Evolutionary conservation across 495 filamentous ascomycete genomes (phyloP), one percentile per base, ranked within the genome.

Genomic region (Aspergillus asperescens): DNA sequence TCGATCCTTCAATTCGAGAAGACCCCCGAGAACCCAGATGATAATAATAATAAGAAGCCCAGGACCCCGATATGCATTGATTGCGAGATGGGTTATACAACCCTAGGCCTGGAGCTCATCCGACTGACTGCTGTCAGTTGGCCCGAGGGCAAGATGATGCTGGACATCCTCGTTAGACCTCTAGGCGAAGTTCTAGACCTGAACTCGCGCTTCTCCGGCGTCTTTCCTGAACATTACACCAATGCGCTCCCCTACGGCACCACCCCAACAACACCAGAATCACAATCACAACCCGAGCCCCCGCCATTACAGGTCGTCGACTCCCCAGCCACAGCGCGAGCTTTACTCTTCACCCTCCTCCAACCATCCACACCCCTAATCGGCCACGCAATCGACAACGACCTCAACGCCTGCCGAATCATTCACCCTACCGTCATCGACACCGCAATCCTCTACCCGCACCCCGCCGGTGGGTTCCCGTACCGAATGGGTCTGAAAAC

Each of bases 81-180:
- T 65, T 96, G 94, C 62, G 93, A 99, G 62, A 99, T 99, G 93
- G 87, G 88, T 7, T 99, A 93, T 63, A 97, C 93, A 0, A 85
- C 85, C 1, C 57, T 83, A 29, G 93, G 93, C 0, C 63, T 96
- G 50, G 93, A 99, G 62, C 74, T 99, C 12, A 82, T 97, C 39
- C 87, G 93, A 15, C 63, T 99, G 18, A 96, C 93, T 0, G 89
- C 86, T 7, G 81, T 87, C 25, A 82, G 86, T 52, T 99, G 92
- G 88, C 93, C 92, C 1, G 70, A 76, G 27, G 87, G 90, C 18
- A 75, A 81, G 50, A 76, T 77, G 41, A 64, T 96, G 6, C 69
- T 95, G 0, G 93, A 99, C 64, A 77, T 95, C 0, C 78, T 99
- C 0, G 90, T 99, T 22, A 78, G 80, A 34, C 94, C 93, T 1